Conservation (phyloP, 257 asterid species). For the Ligustrum vulgare region DNA sequence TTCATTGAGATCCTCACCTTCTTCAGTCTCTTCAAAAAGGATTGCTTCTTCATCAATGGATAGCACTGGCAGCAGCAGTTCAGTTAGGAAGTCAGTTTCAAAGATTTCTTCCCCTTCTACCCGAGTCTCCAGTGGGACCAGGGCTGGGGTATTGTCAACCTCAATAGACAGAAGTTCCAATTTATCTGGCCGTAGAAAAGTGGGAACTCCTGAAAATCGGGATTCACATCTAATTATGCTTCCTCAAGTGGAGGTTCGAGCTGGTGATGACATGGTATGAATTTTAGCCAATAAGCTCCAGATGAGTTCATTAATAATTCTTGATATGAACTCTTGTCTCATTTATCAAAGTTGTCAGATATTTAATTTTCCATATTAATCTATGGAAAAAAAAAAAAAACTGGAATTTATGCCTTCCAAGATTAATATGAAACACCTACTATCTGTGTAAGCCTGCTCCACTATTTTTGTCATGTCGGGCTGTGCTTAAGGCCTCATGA, state of each 20-base stretch:
- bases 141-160: constrained; percentile 51
- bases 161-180: constrained; percentile 48
- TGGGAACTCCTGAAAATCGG: constrained; percentile 73
- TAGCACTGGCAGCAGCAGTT: constrained; percentile 63
- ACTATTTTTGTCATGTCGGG: constrained; percentile 9
- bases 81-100: constrained; percentile 49
- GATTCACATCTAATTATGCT: constrained; percentile 90
- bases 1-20: constrained; percentile 50
- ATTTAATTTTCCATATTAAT: constrained; percentile 13
- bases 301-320: constrained; percentile 5
- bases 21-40: constrained; percentile 59
- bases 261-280: constrained; percentile 91
- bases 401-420: constrained; percentile 10
- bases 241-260: constrained; percentile 92
- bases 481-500: constrained; percentile 7
- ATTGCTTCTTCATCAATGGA: constrained; percentile 67
- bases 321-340: background rate
- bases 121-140: constrained; percentile 64
- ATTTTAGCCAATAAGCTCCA: constrained; percentile 13
- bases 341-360: background rate
- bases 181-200: constrained; percentile 62
- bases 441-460: constrained; percentile 7
- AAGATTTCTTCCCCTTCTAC: constrained; percentile 51
- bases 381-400: background rate
- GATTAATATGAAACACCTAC: constrained; percentile 15